These are phyloP conservation scores for Pinus albicaulis DNA, from an alignment of 75 land plant species.

Conservation along the genomic window DNA sequence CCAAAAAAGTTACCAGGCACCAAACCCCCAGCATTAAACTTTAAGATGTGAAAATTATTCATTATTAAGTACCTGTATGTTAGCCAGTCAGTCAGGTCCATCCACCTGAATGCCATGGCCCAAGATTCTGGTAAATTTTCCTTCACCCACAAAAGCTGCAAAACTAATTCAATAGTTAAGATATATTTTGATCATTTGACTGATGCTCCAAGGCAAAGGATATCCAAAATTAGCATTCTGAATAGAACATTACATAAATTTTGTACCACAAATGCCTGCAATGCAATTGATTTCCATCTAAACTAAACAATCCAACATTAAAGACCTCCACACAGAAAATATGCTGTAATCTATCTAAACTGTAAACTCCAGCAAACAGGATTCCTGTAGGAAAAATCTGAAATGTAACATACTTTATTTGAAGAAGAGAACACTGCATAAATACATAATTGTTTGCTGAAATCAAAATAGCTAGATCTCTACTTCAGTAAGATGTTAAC, in stretches of 20 bases:
- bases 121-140: conserved; percentile 95
- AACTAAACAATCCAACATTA: not conserved
- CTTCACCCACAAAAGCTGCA: conserved; percentile 96
- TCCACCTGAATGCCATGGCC: conserved; percentile 98
- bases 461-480: no score
- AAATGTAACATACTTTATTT: no score
- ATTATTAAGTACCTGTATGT: conserved; percentile 61
- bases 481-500: no score
- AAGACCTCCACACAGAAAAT: not conserved
- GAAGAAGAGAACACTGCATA: no score
- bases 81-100: conserved; percentile 99
- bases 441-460: no score
- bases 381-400: no score
- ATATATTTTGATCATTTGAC: not conserved
- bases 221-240: not conserved
- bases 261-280: not conserved
- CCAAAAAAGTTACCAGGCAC: not conserved
- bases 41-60: not conserved
- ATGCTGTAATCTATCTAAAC: not conserved
- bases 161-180: not conserved
- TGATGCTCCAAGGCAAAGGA: not conserved
- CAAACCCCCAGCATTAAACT: conserved; percentile 39
- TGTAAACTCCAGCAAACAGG: not conserved
- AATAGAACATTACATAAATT: not conserved
- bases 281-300: conserved; percentile 1